These are phyloP conservation scores for Fusarium sp. DNA, from an alignment of 2,329 filamentous ascomycete species.

Conservation along the genomic window DNA sequence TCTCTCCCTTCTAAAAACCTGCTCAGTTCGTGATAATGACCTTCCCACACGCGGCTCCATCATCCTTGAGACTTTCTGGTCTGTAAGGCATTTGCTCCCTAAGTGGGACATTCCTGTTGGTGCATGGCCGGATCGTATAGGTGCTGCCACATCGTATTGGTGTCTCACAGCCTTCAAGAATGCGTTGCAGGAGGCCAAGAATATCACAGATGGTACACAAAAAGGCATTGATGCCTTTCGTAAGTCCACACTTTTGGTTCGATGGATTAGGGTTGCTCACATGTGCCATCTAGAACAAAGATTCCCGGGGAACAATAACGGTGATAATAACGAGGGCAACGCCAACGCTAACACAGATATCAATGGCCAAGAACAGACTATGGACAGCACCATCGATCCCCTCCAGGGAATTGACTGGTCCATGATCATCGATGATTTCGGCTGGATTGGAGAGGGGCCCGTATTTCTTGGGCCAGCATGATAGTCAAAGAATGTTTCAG, in stretches of 20 bases:
- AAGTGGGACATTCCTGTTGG: slow-evolving; percentile 52
- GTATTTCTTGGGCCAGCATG: slow-evolving; percentile 45
- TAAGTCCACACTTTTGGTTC: slow-evolving; percentile 26
- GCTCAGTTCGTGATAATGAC: slow-evolving; percentile 60
- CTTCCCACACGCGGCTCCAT: slow-evolving; percentile 56
- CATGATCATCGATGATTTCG: slow-evolving; percentile 61
- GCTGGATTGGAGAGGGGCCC: slow-evolving; percentile 50
- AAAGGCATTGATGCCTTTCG: slow-evolving; percentile 45
- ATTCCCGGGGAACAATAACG: neutral
- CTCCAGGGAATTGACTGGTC: slow-evolving; percentile 61
- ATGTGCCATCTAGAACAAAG: slow-evolving; percentile 1
- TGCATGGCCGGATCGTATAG: slow-evolving; percentile 57
- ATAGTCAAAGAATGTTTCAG: neutral
- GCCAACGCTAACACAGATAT: slow-evolving; percentile 6
- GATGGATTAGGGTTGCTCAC: neutral
- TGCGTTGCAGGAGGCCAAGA: slow-evolving; percentile 51
- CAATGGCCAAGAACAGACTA: slow-evolving; percentile 28
- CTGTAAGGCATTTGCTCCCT: slow-evolving; percentile 50
- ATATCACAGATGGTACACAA: slow-evolving; percentile 44
- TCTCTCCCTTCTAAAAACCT: slow-evolving; percentile 51
- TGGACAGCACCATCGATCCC: slow-evolving; percentile 43
- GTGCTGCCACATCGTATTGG: slow-evolving; percentile 60
- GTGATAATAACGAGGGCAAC: neutral
- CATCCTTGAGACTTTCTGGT: slow-evolving; percentile 62
- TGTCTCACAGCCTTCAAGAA: slow-evolving; percentile 59